Base-by-base conservation (phyloP, 495 filamentous ascomycete species). In the Bombardia bombarda region DNA sequence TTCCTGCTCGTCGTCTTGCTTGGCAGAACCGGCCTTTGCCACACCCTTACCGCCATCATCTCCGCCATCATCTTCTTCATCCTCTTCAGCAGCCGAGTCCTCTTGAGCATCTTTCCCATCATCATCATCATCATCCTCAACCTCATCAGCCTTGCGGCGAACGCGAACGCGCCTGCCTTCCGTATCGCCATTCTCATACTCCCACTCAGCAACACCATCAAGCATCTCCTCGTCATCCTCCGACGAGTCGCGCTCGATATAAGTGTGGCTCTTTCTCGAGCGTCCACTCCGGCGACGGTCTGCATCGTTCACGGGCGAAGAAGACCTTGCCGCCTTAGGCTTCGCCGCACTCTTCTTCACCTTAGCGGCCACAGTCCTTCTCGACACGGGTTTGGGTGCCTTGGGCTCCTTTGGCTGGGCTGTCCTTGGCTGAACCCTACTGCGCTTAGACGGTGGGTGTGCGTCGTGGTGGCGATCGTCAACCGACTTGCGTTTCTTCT, bases 181-280 rank as follows among this genome's bases (percentile, higher is more conserved):
- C n/a, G n/a, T n/a, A 17, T 34, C 40, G 24, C 23, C 45, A 45
- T 2, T 58, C 50, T 22, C 60, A 40, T 78, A 78, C 19, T 72
- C 68, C 74, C 74, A 78, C 56, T 66, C 53, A 3, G 74, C 71
- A 8, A 78, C 74, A 6, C 74, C 74, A 26, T 68, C 66, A 18
- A 70, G 50, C 74, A 78, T 78, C 45, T 78, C 74, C 57, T 76
- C 67, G 26, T 78, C 77, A 35, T 74, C 73, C 24, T 72, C 72
- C 3, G 61, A 63, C 24, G 63, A 65, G 28, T 76, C 76, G 33
- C 72, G 63, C 53, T 77, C 73, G 5, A 68, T 64, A 45, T 76
- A 76, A 2, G 60, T 60, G 17, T 52, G 55, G 36, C 59, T 66
- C 13, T 52, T 62, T 22, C 45, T 54, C n/a, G 61, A 61, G 28